These are phyloP conservation scores for Penicillium coffeae DNA, from an alignment of 495 filamentous ascomycete species.

Conservation along the genomic window DNA sequence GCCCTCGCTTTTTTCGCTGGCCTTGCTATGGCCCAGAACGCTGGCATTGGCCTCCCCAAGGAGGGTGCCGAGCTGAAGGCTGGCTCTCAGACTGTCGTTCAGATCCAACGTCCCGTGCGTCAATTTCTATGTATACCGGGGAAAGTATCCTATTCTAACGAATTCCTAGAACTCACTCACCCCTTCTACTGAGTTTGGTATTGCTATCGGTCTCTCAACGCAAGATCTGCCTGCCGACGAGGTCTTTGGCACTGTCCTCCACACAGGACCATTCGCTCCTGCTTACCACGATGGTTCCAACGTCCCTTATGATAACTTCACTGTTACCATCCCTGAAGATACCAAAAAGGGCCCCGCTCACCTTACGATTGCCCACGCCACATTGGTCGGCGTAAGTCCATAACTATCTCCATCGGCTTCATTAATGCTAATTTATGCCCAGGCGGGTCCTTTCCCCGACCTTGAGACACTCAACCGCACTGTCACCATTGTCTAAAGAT, in stretches of 20 bases:
- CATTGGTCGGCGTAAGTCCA: slow-evolving; percentile 36
- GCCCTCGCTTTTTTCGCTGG: slow-evolving; percentile 20
- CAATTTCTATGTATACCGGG: not conserved
- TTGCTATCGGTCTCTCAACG: slow-evolving; percentile 34
- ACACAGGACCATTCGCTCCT: slow-evolving; percentile 30
- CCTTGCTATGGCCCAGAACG: slow-evolving; percentile 60
- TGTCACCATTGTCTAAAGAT: slow-evolving; percentile 7
- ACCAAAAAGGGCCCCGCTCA: slow-evolving; percentile 18
- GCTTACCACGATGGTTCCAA: slow-evolving; percentile 23
- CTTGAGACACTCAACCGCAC: slow-evolving; percentile 9
- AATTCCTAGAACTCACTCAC: slow-evolving; percentile 27
- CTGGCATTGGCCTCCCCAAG: slow-evolving; percentile 61
- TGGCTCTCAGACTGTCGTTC: slow-evolving; percentile 21
- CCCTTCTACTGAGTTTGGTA: slow-evolving; percentile 22
- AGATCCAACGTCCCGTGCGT: slow-evolving; percentile 34
- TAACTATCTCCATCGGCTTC: not conserved
- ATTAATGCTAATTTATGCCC: not conserved
- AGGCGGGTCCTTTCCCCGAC: slow-evolving; percentile 7
- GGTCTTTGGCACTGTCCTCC: slow-evolving; percentile 26
- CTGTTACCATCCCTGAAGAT: slow-evolving; percentile 23
- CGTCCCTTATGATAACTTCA: slow-evolving; percentile 38
- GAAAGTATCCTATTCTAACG: not conserved
- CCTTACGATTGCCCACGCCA: slow-evolving; percentile 32
- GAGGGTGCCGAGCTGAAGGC: slow-evolving; percentile 13
- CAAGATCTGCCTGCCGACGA: slow-evolving; percentile 7